Conservation (phyloP, 192 early-diverging fungal species). For the Rhizophagus clarus region DNA sequence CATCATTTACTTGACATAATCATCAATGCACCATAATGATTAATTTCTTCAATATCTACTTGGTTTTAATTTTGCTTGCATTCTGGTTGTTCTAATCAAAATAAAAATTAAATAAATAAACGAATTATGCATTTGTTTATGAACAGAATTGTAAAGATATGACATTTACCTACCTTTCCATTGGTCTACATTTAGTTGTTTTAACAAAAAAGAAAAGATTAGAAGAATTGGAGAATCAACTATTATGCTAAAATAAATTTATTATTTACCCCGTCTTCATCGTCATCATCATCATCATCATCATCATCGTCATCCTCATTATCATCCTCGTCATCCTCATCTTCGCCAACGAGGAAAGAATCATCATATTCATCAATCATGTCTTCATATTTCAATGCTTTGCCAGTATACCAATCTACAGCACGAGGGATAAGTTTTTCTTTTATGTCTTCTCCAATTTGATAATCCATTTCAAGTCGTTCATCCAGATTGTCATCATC, state of each 20-base stretch:
- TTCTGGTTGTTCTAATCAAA: slow-evolving; percentile 5
- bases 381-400: slow-evolving; percentile 90
- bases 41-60: neutral
- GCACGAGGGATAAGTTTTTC: slow-evolving; percentile 96
- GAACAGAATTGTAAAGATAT: neutral
- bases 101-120: neutral
- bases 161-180: slow-evolving; percentile 26
- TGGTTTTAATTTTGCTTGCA: slow-evolving; percentile 23
- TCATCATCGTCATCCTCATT: slow-evolving; percentile 44
- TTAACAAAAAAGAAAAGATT: neutral
- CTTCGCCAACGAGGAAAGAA: slow-evolving; percentile 30
- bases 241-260: neutral
- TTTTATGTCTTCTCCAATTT: slow-evolving; percentile 98
- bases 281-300: slow-evolving; percentile 48
- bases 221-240: neutral
- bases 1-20: too few species aligned
- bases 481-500: slow-evolving; percentile 80
- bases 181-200: slow-evolving; percentile 19
- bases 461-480: slow-evolving; percentile 92
- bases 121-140: neutral
- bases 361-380: slow-evolving; percentile 9
- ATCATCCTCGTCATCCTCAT: slow-evolving; percentile 35
- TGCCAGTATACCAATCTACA: slow-evolving; percentile 98
- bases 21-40: too few species aligned
- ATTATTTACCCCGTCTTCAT: slow-evolving; percentile 34